Conservation (phyloP, 495 filamentous ascomycete genomes). For the Copromyces sp. region DNA sequence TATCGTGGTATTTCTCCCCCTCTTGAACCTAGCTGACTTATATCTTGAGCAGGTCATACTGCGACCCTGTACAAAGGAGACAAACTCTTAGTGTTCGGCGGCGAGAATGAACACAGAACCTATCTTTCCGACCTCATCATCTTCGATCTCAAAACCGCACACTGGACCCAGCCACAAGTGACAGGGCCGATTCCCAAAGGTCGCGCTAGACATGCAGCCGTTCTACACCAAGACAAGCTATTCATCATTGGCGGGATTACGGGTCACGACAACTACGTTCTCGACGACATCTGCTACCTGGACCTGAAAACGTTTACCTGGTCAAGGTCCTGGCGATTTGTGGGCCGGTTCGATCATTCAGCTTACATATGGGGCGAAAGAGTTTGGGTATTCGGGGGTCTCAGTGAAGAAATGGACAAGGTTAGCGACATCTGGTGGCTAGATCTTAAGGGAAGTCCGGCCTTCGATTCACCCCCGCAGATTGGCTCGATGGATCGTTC, state of each 20-base stretch:
- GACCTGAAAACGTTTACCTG: constrained; percentile 97
- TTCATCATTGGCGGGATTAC: constrained; percentile 89
- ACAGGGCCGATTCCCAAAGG: constrained; percentile 76
- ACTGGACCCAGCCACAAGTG: constrained; percentile 87
- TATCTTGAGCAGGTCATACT: constrained; percentile 60
- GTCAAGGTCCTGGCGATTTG: constrained; percentile 93
- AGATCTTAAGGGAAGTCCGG: constrained; percentile 80
- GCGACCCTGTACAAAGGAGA: constrained; percentile 90
- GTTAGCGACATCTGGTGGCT: constrained; percentile 94
- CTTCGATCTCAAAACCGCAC: constrained; percentile 83
- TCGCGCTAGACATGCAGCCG: constrained; percentile 83
- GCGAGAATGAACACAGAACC: constrained; percentile 93
- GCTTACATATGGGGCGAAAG: constrained; percentile 80
- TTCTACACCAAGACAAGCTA: constrained; percentile 90
- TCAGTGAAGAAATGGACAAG: constrained; percentile 92
- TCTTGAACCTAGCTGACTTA: not conserved
- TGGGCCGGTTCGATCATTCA: constrained; percentile 85
- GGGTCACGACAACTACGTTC: constrained; percentile 73
- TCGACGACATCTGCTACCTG: constrained; percentile 92
- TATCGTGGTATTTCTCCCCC: not conserved
- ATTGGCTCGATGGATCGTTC: constrained; percentile 52
- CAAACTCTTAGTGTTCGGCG: constrained; percentile 90
- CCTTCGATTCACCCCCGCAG: constrained; percentile 64
- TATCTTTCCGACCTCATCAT: constrained; percentile 94
- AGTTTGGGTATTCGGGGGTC: constrained; percentile 94